A percentile compares a stretch with the other conserved stretches of the same genome.
Evolutionary conservation across 306 rosid species (phyloP).

Genomic region (Castanea crenata): DNA sequence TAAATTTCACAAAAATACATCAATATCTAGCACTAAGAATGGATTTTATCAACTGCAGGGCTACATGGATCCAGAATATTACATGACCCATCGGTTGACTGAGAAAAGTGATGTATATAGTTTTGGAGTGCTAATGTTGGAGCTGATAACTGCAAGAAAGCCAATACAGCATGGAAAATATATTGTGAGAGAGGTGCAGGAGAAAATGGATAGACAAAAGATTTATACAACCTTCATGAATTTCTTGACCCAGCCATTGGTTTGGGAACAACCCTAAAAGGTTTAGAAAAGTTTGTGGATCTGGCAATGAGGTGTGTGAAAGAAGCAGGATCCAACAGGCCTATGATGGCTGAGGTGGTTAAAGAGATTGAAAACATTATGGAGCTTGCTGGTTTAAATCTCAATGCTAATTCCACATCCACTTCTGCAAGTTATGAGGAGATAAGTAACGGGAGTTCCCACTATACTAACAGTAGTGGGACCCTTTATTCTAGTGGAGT

Average conservation of each 20-base stretch:
- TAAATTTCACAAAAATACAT: background rate
- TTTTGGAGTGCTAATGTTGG: conserved; percentile 75
- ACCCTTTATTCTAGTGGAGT: conserved; percentile 42
- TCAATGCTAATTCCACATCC: conserved; percentile 46
- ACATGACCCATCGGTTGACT: background rate
- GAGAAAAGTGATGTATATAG: conserved; percentile 87
- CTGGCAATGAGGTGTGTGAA: conserved; percentile 66
- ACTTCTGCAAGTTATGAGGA: conserved; percentile 42
- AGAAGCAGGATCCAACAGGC: conserved; percentile 55
- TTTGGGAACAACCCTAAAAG: conserved; percentile 34
- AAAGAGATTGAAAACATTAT: conserved; percentile 68
- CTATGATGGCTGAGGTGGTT: conserved; percentile 69
- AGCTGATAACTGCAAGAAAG: conserved; percentile 61
- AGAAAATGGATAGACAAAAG: conserved; percentile 54
- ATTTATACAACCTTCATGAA: conserved; percentile 19
- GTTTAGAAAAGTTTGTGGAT: conserved; percentile 53
- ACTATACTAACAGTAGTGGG: conserved; percentile 36
- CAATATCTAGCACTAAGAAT: conserved; percentile 8
- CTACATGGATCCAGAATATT: conserved; percentile 28
- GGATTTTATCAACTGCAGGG: conserved; percentile 41
- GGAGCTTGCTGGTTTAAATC: conserved; percentile 50
- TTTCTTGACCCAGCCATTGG: conserved; percentile 44
- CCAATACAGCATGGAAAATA: conserved; percentile 70
- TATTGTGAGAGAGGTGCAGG: conserved; percentile 62
- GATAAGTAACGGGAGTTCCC: background rate